Base-by-base conservation (phyloP, 805 yeast genomes). In the Saturnispora galanensis region DNA sequence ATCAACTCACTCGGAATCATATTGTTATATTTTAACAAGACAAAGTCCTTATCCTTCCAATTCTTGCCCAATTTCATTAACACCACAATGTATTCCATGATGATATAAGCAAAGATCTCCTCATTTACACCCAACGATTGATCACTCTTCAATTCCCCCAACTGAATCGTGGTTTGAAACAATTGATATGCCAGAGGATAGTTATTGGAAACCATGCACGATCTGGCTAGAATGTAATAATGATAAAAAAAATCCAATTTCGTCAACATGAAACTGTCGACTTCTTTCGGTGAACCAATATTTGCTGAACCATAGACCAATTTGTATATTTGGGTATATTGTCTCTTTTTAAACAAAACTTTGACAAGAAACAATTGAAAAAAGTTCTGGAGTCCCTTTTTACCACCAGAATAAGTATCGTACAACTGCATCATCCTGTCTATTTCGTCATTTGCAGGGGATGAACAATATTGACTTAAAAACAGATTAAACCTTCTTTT, bases 131-230 rank as follows among this genome's bases (percentile, higher is more conserved):
- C 11, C 21, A 18, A 11, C 7, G 26, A 11, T 6, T 40, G 31
- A 4, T 48, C 31, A 2, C 55, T 54, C 7, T 29, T 11, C 2
- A 9, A 2, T 13, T 30, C 34, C 3, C 28, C 34, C 10, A 55
- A 31, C 12, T 44, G 45, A 43, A 57, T 51, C 26, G 56, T 43
- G 3, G 51, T 47, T 35, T 48, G 55, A 33, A 52, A 53, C 5
- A 50, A 16, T 3, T 44, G 35, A 41, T 54, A 49, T 1, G 63
- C 55, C n/a, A 48, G 47, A 12, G n/a, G 11, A 36, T 50, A 55
- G 3, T 42, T n/a, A 6, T 42, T 37, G 12, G 41, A 17, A 36
- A 52, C 47, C 28, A 53, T 49, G n/a, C 56, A 42, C 1, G 62
- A 46, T 18, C 45, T 48, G 12, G 52, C 49, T 6, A 57, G 8